Conservation (phyloP, 495 filamentous ascomycete species). For the Aspergillus cavernicola region DNA sequence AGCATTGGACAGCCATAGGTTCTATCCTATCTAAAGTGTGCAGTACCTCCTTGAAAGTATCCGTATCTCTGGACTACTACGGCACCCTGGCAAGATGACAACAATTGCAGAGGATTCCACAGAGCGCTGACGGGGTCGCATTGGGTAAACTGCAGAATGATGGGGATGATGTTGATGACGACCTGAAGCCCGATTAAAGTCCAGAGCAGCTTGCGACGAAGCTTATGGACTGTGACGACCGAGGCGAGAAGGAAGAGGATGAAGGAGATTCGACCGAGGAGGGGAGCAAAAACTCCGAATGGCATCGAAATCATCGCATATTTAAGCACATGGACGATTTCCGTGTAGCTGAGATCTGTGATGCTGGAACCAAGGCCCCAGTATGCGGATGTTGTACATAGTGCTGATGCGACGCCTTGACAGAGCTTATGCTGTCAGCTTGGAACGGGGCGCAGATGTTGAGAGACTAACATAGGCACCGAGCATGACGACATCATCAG, state of each 20-base stretch:
- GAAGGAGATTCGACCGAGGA: constrained; percentile 4
- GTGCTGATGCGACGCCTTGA: neutral
- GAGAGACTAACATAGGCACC: neutral
- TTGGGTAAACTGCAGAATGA: constrained; percentile 2
- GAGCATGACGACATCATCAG: constrained; percentile 4
- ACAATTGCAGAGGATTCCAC: neutral
- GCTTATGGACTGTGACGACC: neutral
- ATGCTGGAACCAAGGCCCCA: constrained; percentile 1
- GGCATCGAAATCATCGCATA: constrained; percentile 2
- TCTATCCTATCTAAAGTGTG: neutral
- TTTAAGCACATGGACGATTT: neutral
- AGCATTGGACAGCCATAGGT: neutral
- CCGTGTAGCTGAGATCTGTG: neutral
- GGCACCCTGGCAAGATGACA: neutral
- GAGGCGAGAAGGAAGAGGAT: constrained; percentile 2
- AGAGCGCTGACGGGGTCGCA: neutral
- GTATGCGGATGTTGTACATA: neutral
- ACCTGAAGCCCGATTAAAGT: neutral
- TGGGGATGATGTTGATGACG: neutral
- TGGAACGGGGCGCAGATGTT: neutral
- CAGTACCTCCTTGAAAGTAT: constrained; percentile 8
- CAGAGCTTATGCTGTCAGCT: neutral
- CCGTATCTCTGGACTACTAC: neutral
- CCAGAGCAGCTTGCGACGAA: constrained; percentile 5
- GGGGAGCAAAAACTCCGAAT: neutral